A percentile compares a stretch with the other conserved stretches of the same genome.
These are phyloP conservation scores for Aspergillus egyptiacus DNA, from an alignment of 495 filamentous ascomycete genomes.

Conservation along the genomic window DNA sequence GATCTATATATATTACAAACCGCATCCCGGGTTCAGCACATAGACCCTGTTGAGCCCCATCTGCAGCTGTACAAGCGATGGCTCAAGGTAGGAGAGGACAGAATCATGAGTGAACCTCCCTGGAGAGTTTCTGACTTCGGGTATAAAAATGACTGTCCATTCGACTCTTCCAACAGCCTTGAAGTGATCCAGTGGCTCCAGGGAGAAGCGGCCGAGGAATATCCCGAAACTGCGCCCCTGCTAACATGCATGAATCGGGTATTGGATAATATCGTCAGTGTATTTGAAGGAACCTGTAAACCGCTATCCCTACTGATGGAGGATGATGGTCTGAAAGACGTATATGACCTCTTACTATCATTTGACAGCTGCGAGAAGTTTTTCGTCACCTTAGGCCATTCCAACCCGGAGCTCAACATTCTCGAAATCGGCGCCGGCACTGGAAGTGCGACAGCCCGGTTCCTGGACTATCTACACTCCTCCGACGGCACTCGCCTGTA, in stretches of 20 bases:
- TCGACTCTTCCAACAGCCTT: background rate
- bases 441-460: background rate
- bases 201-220: background rate
- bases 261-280: background rate
- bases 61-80: conserved; percentile 2
- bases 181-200: background rate
- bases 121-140: background rate
- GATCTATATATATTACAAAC: background rate
- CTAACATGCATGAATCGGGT: background rate
- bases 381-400: background rate
- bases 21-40: background rate
- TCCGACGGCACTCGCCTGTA: conserved; percentile 1
- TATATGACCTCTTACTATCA: background rate
- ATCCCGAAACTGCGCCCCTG: background rate
- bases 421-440: conserved; percentile 10
- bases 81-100: background rate
- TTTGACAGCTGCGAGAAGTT: background rate
- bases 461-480: background rate
- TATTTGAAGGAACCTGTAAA: background rate
- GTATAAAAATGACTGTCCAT: background rate
- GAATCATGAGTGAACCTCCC: background rate
- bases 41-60: background rate
- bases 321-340: background rate
- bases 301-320: background rate
- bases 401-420: background rate